A percentile compares a stretch with the other conserved stretches of the same genome.
Evolutionary conservation across 805 yeast species (phyloP).

Genomic region (Teunomyces funiuensis): DNA sequence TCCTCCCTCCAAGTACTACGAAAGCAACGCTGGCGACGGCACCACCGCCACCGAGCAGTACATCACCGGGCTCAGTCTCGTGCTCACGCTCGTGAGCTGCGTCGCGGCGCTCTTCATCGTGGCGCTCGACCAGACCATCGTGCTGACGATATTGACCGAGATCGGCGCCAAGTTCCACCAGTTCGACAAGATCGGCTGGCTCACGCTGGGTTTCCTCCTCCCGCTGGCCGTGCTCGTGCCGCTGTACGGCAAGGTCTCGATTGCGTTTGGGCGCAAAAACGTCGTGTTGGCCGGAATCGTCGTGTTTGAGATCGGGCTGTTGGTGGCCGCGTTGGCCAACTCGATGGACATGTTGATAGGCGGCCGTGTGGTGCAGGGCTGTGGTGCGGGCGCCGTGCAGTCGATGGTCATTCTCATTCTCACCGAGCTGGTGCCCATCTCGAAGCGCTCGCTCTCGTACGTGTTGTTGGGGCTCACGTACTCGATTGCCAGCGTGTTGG

Average conservation of each 20-base stretch:
- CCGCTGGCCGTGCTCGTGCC: constrained; percentile 53
- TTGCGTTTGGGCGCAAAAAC: constrained; percentile 55
- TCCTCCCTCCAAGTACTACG: constrained; percentile 28
- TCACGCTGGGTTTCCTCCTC: constrained; percentile 52
- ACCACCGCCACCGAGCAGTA: constrained; percentile 35
- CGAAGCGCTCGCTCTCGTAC: constrained; percentile 18
- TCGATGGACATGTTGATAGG: constrained; percentile 62
- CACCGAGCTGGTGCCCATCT: constrained; percentile 52
- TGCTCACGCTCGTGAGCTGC: constrained; percentile 24
- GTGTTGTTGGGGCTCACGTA: constrained; percentile 18
- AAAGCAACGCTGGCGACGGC: constrained; percentile 43
- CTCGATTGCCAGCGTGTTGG: constrained; percentile 21
- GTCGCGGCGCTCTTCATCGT: constrained; percentile 32
- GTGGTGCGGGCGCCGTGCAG: constrained; percentile 70
- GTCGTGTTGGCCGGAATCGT: constrained; percentile 47
- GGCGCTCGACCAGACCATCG: constrained; percentile 60
- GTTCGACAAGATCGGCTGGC: constrained; percentile 56
- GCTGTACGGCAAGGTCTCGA: constrained; percentile 56
- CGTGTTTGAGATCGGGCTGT: constrained; percentile 61
- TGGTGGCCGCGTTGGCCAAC: constrained; percentile 52
- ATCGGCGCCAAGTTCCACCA: constrained; percentile 49
- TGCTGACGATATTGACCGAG: constrained; percentile 46
- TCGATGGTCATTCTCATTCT: constrained; percentile 54
- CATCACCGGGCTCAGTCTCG: constrained; percentile 24
- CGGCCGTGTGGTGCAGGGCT: constrained; percentile 68